Evolutionary conservation across 305 asterid species (phyloP).

Genomic region (Rubia balearica): DNA sequence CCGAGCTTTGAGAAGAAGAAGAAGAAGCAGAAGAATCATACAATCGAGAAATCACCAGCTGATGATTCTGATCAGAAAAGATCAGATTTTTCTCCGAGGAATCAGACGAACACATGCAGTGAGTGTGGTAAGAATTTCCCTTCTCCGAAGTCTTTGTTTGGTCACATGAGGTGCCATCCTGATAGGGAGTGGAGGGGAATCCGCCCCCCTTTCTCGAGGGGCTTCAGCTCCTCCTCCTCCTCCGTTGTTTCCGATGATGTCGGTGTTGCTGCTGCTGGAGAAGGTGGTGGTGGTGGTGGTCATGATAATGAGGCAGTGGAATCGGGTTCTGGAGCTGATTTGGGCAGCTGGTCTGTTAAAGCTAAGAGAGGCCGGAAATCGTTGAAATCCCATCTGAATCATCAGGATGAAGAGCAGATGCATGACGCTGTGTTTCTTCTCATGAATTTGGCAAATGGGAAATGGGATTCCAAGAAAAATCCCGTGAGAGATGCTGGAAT

Average conservation of each 20-base stretch:
- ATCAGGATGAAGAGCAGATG: constrained; percentile 16
- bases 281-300: not conserved
- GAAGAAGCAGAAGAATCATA: not conserved
- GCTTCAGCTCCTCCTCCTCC: constrained; percentile 13
- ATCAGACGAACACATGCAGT: constrained; percentile 19
- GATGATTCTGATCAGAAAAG: not conserved
- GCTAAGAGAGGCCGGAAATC: constrained; percentile 49
- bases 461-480: constrained; percentile 5
- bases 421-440: constrained; percentile 37
- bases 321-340: not conserved
- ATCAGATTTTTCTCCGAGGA: not conserved
- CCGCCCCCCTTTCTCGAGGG: constrained; percentile 24
- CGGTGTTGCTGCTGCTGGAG: not conserved
- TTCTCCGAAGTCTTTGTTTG: constrained; percentile 54
- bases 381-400: not conserved
- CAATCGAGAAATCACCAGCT: constrained; percentile 13
- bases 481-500: not conserved
- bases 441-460: constrained; percentile 29
- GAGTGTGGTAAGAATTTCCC: constrained; percentile 44
- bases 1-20: constrained; percentile 11
- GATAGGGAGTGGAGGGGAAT: constrained; percentile 61
- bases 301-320: constrained; percentile 7
- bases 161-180: constrained; percentile 76
- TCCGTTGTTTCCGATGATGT: constrained; percentile 17
- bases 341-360: constrained; percentile 38